Evolutionary conservation across 441 rosid species (phyloP).

Genomic region (Jatropha podagrica): DNA sequence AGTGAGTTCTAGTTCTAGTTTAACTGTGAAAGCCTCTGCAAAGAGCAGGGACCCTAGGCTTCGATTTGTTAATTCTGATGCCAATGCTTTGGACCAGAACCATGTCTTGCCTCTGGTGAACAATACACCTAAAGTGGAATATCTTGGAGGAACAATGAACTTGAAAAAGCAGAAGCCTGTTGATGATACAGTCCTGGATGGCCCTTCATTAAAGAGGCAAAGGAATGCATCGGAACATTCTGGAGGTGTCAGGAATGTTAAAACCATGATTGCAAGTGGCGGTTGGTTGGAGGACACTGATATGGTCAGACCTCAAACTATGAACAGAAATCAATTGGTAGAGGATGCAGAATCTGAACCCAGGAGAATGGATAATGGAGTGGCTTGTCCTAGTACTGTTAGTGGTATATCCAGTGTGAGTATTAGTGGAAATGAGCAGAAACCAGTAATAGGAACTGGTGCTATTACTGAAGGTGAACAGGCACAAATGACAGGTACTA

Average conservation of each 20-base stretch:
- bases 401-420: conserved; percentile 31
- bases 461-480: conserved; percentile 23
- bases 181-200: conserved; percentile 52
- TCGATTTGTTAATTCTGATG: conserved; percentile 55
- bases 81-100: conserved; percentile 40
- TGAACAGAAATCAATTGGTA: conserved; percentile 28
- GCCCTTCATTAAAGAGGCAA: conserved; percentile 61
- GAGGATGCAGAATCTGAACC: conserved; percentile 43
- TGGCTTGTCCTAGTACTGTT: conserved; percentile 33
- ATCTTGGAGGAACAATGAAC: conserved; percentile 38
- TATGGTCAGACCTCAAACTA: conserved; percentile 36
- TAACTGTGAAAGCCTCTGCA: conserved; percentile 48
- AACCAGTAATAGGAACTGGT: conserved; percentile 32
- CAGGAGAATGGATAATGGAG: conserved; percentile 42
- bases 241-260: conserved; percentile 38
- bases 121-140: conserved; percentile 41
- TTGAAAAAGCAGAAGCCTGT: conserved; percentile 60
- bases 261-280: conserved; percentile 43
- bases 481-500: conserved; percentile 17
- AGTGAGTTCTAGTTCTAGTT: conserved; percentile 35
- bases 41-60: conserved; percentile 96
- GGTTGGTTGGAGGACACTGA: conserved; percentile 78
- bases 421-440: conserved; percentile 39
- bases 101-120: conserved; percentile 27
- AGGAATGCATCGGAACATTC: conserved; percentile 46